Base-by-base conservation (phyloP, 371 early-diverging fungal species). In the Sporodiniella umbellata region DNA sequence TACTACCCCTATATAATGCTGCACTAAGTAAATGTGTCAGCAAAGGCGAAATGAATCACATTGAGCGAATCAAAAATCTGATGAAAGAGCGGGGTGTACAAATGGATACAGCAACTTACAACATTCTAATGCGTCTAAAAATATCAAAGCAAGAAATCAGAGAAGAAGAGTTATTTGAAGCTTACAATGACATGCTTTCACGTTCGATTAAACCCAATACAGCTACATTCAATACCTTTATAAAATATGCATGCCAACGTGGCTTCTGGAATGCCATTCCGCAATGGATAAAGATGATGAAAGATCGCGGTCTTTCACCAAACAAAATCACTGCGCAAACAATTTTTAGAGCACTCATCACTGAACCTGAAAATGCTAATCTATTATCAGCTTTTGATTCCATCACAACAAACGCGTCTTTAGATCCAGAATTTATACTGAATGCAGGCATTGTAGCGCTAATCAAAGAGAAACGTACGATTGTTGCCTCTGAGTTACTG, bases 171-270 rank as follows among this genome's bases (percentile, higher is more conserved):
- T 22, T 58, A 4, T 30, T 37, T 0, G 17, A 37, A 0, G n/a
- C 62, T 5, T 67, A 61, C 25, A 31, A 65, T 0, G 38, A 50
- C 0, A 53, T 75, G 57, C 21, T 64, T 7, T 8, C 25, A 7
- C 30, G 37, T 8, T 39, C 49, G 0, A 33, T 70, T 3, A 8
- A 39, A n/a, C 72, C 76, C 0, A 70, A 60, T 0, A 46, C 42
- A 14, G 68, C 58, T 6, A 76, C 76, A 3, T 70, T 56, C 42
- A 67, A 76, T 35, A 72, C 60, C 1, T 66, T 76, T 24, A 48
- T 76, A 19, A 60, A 53, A 12, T 45, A 70, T 33, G 52, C 61
- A 0, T 45, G 54, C 12, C 42, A 48, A 8, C 38, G 42, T 12
- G 15, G 51, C 11, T 12, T 45, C 15, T 74, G 75, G 75, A 42